These are phyloP conservation scores for Rubroboletus satanas DNA, from an alignment of 768 basidiomycete species.

Conservation along the genomic window DNA sequence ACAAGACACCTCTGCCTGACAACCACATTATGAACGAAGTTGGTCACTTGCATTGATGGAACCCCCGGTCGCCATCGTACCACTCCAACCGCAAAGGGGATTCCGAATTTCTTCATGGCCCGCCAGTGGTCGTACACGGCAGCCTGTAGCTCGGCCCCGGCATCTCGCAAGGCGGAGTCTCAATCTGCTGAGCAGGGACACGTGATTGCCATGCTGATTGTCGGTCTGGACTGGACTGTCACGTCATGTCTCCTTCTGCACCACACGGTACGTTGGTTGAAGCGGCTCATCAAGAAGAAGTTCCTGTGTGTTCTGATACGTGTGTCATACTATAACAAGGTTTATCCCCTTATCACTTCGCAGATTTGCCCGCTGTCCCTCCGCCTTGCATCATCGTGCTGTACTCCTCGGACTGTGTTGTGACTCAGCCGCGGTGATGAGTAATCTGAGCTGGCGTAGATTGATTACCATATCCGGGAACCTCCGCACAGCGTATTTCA, in stretches of 20 bases:
- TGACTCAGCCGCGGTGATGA: not conserved
- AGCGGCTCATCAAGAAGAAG: not conserved
- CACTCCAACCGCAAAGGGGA: too few relatives aligned
- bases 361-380: not conserved
- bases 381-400: not conserved
- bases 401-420: not conserved
- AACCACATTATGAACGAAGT: not conserved
- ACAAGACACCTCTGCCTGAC: not conserved
- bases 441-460: constrained; percentile 1
- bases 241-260: too few relatives aligned
- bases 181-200: not conserved
- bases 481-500: not conserved
- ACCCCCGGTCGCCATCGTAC: not conserved
- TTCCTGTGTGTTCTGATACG: not conserved
- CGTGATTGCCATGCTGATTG: not conserved
- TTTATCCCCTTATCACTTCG: not conserved
- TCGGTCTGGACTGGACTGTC: too few relatives aligned
- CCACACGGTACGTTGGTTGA: not conserved
- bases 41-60: not conserved
- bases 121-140: too few relatives aligned
- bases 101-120: not conserved
- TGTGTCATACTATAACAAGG: not conserved
- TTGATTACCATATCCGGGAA: not conserved
- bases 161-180: too few relatives aligned
- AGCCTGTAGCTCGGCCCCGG: too few relatives aligned